A percentile compares a stretch with the other conserved stretches of the same genome.
Evolutionary conservation across 2,329 filamentous ascomycete genomes (phyloP).

Genomic region (Berkeleyomyces basicola): DNA sequence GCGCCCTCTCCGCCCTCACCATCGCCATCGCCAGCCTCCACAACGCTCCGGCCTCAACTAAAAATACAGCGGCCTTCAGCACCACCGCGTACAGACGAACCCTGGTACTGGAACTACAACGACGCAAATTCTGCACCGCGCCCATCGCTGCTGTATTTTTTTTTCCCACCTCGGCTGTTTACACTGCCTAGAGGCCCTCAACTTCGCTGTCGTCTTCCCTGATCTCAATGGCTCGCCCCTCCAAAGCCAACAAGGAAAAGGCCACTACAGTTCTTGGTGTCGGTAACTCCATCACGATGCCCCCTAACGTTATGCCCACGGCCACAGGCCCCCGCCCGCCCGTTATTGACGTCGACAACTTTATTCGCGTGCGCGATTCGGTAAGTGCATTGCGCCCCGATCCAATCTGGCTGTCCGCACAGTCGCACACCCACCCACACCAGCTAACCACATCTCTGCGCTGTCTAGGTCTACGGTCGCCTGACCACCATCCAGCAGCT

Average conservation of each 20-base stretch:
- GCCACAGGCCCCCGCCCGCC: slow-evolving; percentile 1
- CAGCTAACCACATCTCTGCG: too few species aligned
- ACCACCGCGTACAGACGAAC: background rate
- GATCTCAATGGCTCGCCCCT: slow-evolving; percentile 28
- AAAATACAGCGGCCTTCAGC: background rate
- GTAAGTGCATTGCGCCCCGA: slow-evolving; percentile 37
- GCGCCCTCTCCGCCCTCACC: slow-evolving; percentile 3
- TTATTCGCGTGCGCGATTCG: slow-evolving; percentile 63
- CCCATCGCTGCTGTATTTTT: background rate
- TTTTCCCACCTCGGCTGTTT: slow-evolving; percentile 15
- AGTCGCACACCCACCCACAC: background rate
- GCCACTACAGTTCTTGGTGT: slow-evolving; percentile 18
- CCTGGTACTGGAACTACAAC: too few species aligned
- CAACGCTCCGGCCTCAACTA: too few species aligned
- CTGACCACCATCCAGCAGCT: slow-evolving; percentile 65
- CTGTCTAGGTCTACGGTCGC: slow-evolving; percentile 32
- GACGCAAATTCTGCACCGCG: background rate
- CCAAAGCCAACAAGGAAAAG: slow-evolving; percentile 26
- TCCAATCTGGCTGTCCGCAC: background rate
- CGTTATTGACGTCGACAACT: slow-evolving; percentile 54
- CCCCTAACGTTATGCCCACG: slow-evolving; percentile 26
- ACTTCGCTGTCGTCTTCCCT: background rate
- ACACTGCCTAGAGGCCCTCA: background rate
- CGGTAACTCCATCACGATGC: slow-evolving; percentile 2
- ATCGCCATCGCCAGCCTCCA: background rate